Base-by-base conservation (phyloP, 192 early-diverging fungal species). In the Coemansia sp. region DNA sequence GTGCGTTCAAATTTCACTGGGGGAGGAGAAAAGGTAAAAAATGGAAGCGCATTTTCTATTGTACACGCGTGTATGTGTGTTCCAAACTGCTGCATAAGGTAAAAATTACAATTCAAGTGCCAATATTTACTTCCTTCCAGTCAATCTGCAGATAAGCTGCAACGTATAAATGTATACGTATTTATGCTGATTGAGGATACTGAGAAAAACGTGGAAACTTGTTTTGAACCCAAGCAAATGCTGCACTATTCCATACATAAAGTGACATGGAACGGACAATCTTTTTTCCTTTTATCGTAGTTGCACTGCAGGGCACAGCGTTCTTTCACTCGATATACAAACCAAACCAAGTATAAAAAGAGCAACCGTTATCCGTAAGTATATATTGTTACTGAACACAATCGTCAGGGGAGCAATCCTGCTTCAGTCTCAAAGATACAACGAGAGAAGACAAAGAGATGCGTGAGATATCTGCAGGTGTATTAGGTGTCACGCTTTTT, bases 401-500 rank as follows among this genome's bases (percentile, higher is more conserved):
- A 40, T 40, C 1, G 39, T 13, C 2, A 40, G 16, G 39, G 39
- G 39, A 40, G 16, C n/a, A n/a, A n/a, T n/a, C n/a, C n/a, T n/a
- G n/a, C n/a, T n/a, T n/a, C n/a, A n/a, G n/a, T 51, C 23, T 7
- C 48, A 26, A 51, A 51, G 48, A 26, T 51, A 26, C 16, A 51
- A 4, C 15, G 40, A 13, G 13, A 43, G 3, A 13, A 26, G 48
- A 26, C 23, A 26, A 26, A 26, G 16, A 18, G 43, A 51, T 51
- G 48, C 48, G 48, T 51, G 48, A 23, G 25, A 51, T 15, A 13
- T 51, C 48, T 51, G 48, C 48, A 51, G 48, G 25, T 26, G 48
- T 26, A 51, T 26, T 51, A 51, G 25, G 25, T 51, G 48, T 51
- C 48, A 51, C 48, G 48, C 23, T 51, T 51, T 51, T n/a, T 25